Percentiles rank a stretch among this genome's conserved stretches.
Conservation (phyloP, 208 protist species). For the Leishmania martiniquensis region DNA sequence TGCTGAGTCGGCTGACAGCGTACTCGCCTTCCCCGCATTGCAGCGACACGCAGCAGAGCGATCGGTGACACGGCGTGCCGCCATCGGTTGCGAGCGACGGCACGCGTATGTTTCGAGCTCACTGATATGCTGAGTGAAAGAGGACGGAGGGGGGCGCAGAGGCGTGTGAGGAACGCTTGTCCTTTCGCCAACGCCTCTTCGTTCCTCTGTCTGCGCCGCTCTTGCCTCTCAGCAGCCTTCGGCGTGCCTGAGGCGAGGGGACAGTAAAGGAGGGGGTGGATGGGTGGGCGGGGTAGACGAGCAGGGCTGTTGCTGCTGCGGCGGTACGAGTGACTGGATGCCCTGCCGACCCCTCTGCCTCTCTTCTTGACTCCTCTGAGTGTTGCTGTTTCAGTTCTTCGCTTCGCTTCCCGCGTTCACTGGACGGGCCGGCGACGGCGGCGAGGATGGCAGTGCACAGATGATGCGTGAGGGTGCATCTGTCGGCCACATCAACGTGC, state of each 20-base stretch:
- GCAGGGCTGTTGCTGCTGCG: too few relatives aligned
- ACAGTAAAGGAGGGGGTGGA: too few relatives aligned
- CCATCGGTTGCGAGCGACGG: background rate
- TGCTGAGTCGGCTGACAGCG: constrained; percentile 8
- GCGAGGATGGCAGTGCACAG: background rate
- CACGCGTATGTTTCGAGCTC: background rate
- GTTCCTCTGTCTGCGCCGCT: background rate
- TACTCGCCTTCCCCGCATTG: background rate
- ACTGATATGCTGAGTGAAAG: background rate
- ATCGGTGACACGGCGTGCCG: background rate
- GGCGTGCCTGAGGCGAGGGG: background rate
- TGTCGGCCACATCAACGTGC: background rate
- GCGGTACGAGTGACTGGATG: too few relatives aligned
- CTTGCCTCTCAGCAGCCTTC: background rate
- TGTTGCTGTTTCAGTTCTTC: background rate
- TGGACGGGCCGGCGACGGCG: background rate
- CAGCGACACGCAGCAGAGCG: too few relatives aligned
- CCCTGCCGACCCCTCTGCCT: too few relatives aligned
- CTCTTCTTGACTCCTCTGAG: background rate
- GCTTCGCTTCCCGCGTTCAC: background rate
- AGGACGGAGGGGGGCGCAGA: background rate
- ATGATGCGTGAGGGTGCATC: background rate
- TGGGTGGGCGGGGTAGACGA: background rate
- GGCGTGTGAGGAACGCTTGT: background rate
- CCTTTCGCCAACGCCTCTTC: background rate